Base-by-base conservation (phyloP, 768 basidiomycete species). In the Chlorophyllum brunneum region DNA sequence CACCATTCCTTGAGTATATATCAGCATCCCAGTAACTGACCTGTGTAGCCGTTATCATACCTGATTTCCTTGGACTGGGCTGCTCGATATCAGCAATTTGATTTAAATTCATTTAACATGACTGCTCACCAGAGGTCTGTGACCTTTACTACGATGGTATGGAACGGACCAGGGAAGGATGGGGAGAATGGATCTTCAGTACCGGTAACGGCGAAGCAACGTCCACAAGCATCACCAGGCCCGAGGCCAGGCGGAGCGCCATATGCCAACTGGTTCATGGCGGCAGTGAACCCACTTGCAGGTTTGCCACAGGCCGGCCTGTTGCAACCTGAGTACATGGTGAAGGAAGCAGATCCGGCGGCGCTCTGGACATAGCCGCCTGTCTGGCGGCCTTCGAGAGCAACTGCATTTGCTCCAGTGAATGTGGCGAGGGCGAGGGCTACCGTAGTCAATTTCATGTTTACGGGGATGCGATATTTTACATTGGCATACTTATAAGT, bases 191-290 rank as follows among this genome's bases (percentile, higher is more conserved):
- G 81, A 61, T 82, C 80, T 8, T 61, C 54, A 13, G 61, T 69
- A 33, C 72, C 79, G 1, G 80, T 79, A 50, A 83, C 42, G 16
- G 71, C 64, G 61, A 84, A 83, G 69, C 82, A 83, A 31, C 81
- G 77, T 11, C 81, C 82, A 55, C 81, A 84, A 8, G 78, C 82
- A 63, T 81, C 81, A 13, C 82, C 81, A 2, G 79, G 65, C 8
- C 80, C 81, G 0, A 65, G 24, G 0, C 80, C 79, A 16, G 80
- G 76, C 13, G 62, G 43, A 6, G 78, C 67, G 34, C 81, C 81
- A 52, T 79, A 84, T 0, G 80, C 66, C 18, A 82, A 71, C 64
- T 82, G 80, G 62, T 71, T 80, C 9, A 83, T 73, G 4, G 81
- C 81, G 10, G 81, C 80, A 4, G 78, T 79, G 62, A 65, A 81